Evolutionary conservation across 1,284 basidiomycete species (phyloP), one percentile per base, ranked within the genome.

Genomic region (Termitomyces sp.): DNA sequence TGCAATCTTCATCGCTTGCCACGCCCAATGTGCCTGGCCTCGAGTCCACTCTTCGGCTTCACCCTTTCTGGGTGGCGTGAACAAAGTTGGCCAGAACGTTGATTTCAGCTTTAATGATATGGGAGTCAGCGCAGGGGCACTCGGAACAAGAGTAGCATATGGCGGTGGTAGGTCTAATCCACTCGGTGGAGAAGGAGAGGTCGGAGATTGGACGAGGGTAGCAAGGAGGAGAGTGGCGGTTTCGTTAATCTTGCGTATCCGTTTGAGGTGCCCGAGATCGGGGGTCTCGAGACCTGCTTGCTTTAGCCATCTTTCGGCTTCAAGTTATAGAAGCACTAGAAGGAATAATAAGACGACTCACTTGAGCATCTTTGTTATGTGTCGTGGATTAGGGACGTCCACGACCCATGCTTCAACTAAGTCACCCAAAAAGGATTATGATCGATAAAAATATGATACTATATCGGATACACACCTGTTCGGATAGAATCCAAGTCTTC

Each of bases 61-160:
- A 58, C 80, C 82, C 64, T 89, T 90, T 43, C 86, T 78, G 15
- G 81, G 77, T 0, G 92, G 92, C 1, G 87, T 77, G 61, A 84
- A 90, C 6, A 84, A 72, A 6, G 92, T 92, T 0, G 94, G 94
- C 94, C 94, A 96, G 24, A 88, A 70, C 0, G 75, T 68, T 40
- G 79, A 79, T 70, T 94, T 93, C 38, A 83, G 69, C 24, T 72
- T 67, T 3, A 93, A 74, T 17, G 94, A 87, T 13, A 76, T 75
- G 1, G 75, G 75, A 0, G 89, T 93, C 2, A 89, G 75, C 0
- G 94, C 94, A 5, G 86, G 77, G 7, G 79, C 77, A 21, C 75
- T 70, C 0, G 96, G 94, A 0, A 97, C 90, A 1, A 73, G 63
- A 1, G 81, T 65, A 1, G 75, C 67, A 64, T 88, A 84, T 0